These are phyloP conservation scores for Diaporthe humulicola DNA, from an alignment of 2,329 filamentous ascomycete genomes.

Conservation along the genomic window DNA sequence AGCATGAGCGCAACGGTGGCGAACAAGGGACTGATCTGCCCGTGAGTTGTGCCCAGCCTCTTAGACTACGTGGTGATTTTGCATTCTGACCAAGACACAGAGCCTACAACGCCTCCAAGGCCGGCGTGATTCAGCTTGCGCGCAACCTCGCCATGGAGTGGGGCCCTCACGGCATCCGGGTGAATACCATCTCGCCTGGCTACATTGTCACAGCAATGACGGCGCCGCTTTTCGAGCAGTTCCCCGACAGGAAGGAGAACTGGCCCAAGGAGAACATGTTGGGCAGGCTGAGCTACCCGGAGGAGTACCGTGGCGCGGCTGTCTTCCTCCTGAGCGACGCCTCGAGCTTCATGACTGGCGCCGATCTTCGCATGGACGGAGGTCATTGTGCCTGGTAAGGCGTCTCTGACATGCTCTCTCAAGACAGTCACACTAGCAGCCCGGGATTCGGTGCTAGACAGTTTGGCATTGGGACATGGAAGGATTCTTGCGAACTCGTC, in stretches of 20 bases:
- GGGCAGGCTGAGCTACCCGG: constrained; percentile 73
- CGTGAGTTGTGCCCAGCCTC: constrained; percentile 60
- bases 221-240: constrained; percentile 80
- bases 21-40: constrained; percentile 70
- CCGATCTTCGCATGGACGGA: constrained; percentile 78
- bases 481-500: background rate
- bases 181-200: constrained; percentile 85
- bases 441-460: background rate
- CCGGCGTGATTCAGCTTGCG: constrained; percentile 78
- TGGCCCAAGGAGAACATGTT: constrained; percentile 93
- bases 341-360: constrained; percentile 78
- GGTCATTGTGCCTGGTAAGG: constrained; percentile 74
- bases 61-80: background rate
- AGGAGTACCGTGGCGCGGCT: constrained; percentile 79
- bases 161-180: constrained; percentile 79
- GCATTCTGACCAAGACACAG: constrained; percentile 48
- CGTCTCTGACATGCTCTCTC: background rate
- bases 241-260: constrained; percentile 74
- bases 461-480: background rate
- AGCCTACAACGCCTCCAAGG: constrained; percentile 83
- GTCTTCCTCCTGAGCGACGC: constrained; percentile 77
- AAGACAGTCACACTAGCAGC: background rate
- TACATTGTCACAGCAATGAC: constrained; percentile 90
- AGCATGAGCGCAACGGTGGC: constrained; percentile 78
- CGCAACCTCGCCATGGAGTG: constrained; percentile 81